Base-by-base conservation (phyloP, 352 stramenopile species). In the Phytophthora idaei region DNA sequence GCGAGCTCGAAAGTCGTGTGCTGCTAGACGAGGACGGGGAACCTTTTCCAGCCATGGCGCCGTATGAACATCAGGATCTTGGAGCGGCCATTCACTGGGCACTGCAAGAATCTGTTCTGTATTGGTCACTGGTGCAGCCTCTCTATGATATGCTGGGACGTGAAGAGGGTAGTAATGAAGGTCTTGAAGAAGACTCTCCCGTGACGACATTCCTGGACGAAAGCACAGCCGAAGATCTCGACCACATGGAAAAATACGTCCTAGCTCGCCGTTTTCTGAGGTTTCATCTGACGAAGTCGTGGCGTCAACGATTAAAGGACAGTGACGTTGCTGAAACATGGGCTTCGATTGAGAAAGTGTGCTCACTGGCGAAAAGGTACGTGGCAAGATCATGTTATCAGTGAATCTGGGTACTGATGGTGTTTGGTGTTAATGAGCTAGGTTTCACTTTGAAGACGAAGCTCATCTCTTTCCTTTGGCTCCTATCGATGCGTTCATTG, bases 31-130 rank as follows among this genome's bases (percentile, higher is more conserved):
- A 76, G 14, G 28, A 65, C 25, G 74, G 58, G 6, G 61, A 56
- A 32, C 28, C 60, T 7, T 62, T 69, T 51, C 56, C 62, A 46
- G 28, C 56, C 7, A 85, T 86, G 42, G 80, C 77, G 0, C 71
- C 53, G 28, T 92, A 92, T 44, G 67, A 81, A 4, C 85, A 94
- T 45, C 85, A 92, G 69, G 81, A 94, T 55, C 80, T 91, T 58
- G 85, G 83, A n/a, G 82, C 85, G n/a, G 83, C 85, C 1, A 75
- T 94, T 49, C 83, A 93, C 61, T 79, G 78, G 29, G 83, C 81
- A 31, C 45, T 93, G 12, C 73, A 84, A 17, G 80, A 92, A 45
- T 75, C 79, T 31, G 57, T 85, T 25, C 15, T 81, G 47, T 91
- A 80, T 61, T 52, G 57, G 15, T 48, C 64, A 7, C 47, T 92